phyloP scores from a whole-genome alignment of 192 early-diverging fungal genomes.

The Borealophlyctis nickersoniae region DNA sequence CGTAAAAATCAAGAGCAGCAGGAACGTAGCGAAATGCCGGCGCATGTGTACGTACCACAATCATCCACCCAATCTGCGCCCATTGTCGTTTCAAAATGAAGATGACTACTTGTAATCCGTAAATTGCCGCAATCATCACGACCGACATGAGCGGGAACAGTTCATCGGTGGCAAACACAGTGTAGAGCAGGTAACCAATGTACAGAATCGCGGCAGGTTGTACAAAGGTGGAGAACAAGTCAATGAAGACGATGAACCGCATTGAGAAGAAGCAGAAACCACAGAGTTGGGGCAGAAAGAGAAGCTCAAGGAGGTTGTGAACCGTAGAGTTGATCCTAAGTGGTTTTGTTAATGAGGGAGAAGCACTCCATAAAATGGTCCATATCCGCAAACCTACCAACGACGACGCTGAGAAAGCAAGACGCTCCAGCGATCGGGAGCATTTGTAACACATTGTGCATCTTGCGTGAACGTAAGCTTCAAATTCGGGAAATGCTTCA shows the following conservation, averaged over 20 bases:
- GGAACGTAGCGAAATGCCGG: constrained; percentile 17
- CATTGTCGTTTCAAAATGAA: constrained; percentile 85
- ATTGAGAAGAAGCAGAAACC: constrained; percentile 99
- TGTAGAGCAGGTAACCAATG: constrained; percentile 71
- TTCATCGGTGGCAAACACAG: constrained; percentile 25
- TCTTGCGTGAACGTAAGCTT: constrained; percentile 91
- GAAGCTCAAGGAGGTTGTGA: constrained; percentile 95
- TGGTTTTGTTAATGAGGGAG: background rate
- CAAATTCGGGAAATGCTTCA: constrained; percentile 98
- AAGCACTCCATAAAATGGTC: background rate
- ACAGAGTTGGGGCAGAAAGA: constrained; percentile 90
- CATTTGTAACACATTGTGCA: constrained; percentile 89
- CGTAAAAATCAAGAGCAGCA: background rate
- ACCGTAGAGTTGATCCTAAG: constrained; percentile 92
- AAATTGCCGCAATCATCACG: constrained; percentile 84
- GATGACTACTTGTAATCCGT: constrained; percentile 91
- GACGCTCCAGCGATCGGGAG: constrained; percentile 90
- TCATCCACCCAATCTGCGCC: constrained; percentile 92
- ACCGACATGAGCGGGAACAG: constrained; percentile 82
- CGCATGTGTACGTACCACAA: constrained; percentile 44
- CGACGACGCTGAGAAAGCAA: constrained; percentile 96
- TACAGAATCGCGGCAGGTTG: constrained; percentile 91
- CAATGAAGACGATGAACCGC: constrained; percentile 97
- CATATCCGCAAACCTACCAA: constrained; percentile 50
- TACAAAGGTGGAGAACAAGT: constrained; percentile 88